Evolutionary conservation across 345 rosid genomes (phyloP).

Genomic region (Dipteronia dyeriana): DNA sequence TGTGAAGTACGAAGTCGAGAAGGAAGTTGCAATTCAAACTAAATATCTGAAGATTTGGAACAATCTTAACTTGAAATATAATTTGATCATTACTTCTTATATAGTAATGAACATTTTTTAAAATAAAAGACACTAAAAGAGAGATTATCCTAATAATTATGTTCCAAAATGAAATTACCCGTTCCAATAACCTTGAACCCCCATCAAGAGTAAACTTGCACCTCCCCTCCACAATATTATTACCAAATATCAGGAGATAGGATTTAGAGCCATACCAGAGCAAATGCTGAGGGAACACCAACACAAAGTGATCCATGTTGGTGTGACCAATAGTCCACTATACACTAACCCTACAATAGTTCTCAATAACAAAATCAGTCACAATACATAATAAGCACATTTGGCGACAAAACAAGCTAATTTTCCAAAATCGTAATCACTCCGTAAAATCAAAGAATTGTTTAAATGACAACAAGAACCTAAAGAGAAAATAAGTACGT

Average conservation of each 20-base stretch:
- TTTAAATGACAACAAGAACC: conserved; percentile 10
- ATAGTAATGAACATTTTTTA: background rate
- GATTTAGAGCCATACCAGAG: conserved; percentile 60
- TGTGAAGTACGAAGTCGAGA: background rate
- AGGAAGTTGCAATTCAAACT: background rate
- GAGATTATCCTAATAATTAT: conserved; percentile 12
- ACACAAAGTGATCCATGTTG: conserved; percentile 56
- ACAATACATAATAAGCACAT: conserved; percentile 30
- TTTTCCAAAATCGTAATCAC: conserved; percentile 27
- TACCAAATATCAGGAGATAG: conserved; percentile 36
- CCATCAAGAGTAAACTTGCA: conserved; percentile 23
- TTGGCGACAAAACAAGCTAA: conserved; percentile 23
- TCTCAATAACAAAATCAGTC: conserved; percentile 48
- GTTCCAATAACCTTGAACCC: conserved; percentile 16
- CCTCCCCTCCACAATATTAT: conserved; percentile 31
- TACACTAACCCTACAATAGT: conserved; percentile 65
- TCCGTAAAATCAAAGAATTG: conserved; percentile 13
- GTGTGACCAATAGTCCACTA: conserved; percentile 53
- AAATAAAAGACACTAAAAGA: background rate
- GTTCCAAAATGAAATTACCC: conserved; percentile 15
- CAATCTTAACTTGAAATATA: conserved; percentile 1
- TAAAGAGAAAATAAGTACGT: conserved; percentile 3
- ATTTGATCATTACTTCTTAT: background rate
- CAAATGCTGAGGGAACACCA: conserved; percentile 55
- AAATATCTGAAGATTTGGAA: background rate